Evolutionary conservation across 2,329 filamentous ascomycete species (phyloP).

Genomic region (Teratosphaeria viscida): DNA sequence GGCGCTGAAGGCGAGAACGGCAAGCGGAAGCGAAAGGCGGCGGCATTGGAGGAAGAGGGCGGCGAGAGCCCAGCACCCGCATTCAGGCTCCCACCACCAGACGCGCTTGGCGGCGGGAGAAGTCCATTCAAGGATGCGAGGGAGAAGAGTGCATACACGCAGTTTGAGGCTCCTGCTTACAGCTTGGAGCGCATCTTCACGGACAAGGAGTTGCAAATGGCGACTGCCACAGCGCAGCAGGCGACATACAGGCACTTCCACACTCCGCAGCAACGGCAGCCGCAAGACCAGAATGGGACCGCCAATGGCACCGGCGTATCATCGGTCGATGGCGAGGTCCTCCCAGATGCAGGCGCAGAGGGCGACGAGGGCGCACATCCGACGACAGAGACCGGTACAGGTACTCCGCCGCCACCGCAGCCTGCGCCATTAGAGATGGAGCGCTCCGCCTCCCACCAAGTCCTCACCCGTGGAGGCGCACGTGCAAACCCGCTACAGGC

Average conservation of each 20-base stretch:
- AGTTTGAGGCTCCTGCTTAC: constrained; percentile 49
- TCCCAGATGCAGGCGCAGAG: constrained; percentile 15
- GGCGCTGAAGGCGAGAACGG: constrained; percentile 31
- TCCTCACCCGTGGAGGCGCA: constrained; percentile 39
- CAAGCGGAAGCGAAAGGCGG: constrained; percentile 49
- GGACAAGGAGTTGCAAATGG: constrained; percentile 54
- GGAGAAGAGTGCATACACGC: constrained; percentile 40
- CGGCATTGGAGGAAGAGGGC: constrained; percentile 45
- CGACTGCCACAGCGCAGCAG: constrained; percentile 50
- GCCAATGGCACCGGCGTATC: constrained; percentile 19
- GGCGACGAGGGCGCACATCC: constrained; percentile 9
- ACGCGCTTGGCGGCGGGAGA: constrained; percentile 37
- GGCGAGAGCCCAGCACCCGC: constrained; percentile 48
- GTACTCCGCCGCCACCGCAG: not conserved
- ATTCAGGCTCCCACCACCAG: constrained; percentile 28
- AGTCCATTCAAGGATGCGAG: constrained; percentile 45
- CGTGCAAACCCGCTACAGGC: constrained; percentile 39
- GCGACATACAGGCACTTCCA: constrained; percentile 50
- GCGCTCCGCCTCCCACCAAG: constrained; percentile 48
- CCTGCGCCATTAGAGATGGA: constrained; percentile 44
- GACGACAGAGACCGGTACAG: not conserved
- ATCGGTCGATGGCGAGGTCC: constrained; percentile 21
- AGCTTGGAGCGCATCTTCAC: constrained; percentile 56
- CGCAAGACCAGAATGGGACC: constrained; percentile 17
- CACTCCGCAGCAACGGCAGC: constrained; percentile 28